Conservation (phyloP, 441 rosid species). For the Populus hybrid region DNA sequence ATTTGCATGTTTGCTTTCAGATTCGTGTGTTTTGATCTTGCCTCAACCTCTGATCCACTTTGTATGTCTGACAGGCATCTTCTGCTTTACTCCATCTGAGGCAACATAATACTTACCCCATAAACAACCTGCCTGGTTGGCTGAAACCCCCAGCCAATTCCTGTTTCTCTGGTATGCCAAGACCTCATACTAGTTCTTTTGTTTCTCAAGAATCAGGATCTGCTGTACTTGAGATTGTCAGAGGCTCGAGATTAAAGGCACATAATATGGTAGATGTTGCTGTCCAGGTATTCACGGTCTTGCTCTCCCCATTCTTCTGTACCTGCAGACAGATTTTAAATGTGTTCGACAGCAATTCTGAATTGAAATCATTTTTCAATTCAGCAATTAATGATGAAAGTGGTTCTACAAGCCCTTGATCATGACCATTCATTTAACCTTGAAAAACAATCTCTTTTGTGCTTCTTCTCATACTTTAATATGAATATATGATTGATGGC, state of each 20-base stretch:
- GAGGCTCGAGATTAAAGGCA: slow-evolving; percentile 67
- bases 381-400: background rate
- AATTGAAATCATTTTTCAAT: background rate
- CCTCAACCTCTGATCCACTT: slow-evolving; percentile 13
- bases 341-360: background rate
- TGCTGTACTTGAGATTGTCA: slow-evolving; percentile 62
- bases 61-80: slow-evolving; percentile 47
- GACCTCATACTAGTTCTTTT: slow-evolving; percentile 29
- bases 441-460: background rate
- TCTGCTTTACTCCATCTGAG: slow-evolving; percentile 41
- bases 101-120: slow-evolving; percentile 36
- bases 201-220: slow-evolving; percentile 66
- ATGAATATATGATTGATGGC: background rate
- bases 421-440: background rate
- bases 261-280: slow-evolving; percentile 84
- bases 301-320: background rate
- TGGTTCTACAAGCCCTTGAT: background rate
- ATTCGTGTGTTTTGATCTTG: slow-evolving; percentile 13
- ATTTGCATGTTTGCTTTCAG: slow-evolving; percentile 1
- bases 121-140: slow-evolving; percentile 40
- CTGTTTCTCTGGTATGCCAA: slow-evolving; percentile 27
- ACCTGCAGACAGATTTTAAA: background rate
- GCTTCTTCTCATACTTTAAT: background rate
- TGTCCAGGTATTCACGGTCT: slow-evolving; percentile 50
- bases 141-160: slow-evolving; percentile 35